These are phyloP conservation scores for Colletotrichum viniferum DNA, from an alignment of 2,329 filamentous ascomycete species.

Conservation along the genomic window DNA sequence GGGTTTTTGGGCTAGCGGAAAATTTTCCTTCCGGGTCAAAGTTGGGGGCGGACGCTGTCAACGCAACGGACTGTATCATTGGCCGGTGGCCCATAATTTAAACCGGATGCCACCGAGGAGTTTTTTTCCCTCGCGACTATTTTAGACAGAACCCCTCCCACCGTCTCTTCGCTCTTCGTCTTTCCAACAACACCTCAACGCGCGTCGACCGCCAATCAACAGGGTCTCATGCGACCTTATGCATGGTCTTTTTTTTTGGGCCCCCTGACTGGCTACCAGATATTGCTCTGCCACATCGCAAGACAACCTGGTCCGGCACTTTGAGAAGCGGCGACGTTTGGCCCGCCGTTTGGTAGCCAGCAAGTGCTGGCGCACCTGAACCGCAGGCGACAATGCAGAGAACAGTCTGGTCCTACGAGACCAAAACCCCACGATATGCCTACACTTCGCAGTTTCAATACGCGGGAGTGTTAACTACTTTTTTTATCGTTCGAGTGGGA, in stretches of 20 bases:
- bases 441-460: slow-evolving; percentile 64
- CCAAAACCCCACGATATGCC: slow-evolving; percentile 60
- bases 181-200: neutral
- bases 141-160: neutral
- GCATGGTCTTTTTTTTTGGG: neutral
- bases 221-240: neutral
- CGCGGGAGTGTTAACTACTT: slow-evolving; percentile 63
- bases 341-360: neutral
- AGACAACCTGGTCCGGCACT: neutral
- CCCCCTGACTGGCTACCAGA: neutral
- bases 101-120: neutral
- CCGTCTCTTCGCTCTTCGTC: neutral
- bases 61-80: no score
- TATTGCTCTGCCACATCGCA: slow-evolving; percentile 14
- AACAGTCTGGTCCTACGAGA: neutral
- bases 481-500: slow-evolving; percentile 62
- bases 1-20: no score
- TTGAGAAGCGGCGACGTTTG: neutral
- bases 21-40: no score
- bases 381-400: neutral
- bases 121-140: neutral
- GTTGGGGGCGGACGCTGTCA: no score
- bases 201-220: neutral
- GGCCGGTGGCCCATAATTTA: neutral
- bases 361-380: neutral